A percentile compares a stretch with the other conserved stretches of the same genome.
phyloP scores from a whole-genome alignment of 2,329 filamentous ascomycete genomes.

The Ophiostoma ips region DNA sequence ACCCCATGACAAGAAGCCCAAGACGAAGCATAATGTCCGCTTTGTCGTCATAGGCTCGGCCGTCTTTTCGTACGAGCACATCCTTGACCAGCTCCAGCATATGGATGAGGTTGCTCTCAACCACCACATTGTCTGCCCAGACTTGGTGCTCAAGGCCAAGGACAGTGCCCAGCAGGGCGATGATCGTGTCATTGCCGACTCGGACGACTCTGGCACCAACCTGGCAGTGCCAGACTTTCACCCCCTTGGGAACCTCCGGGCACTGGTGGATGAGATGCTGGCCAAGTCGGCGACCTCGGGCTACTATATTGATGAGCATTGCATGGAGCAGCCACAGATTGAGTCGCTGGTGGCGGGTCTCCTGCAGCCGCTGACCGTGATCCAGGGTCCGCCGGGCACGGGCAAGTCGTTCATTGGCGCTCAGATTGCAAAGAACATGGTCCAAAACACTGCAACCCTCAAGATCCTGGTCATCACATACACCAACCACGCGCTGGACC shows the following conservation, averaged over 20 bases:
- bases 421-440: slow-evolving; percentile 40
- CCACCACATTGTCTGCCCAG: slow-evolving; percentile 26
- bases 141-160: not conserved
- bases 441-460: slow-evolving; percentile 27
- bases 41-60: slow-evolving; percentile 51
- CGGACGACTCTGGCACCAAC: not conserved
- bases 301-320: not conserved
- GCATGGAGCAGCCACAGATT: slow-evolving; percentile 32
- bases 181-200: not conserved
- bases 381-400: slow-evolving; percentile 34
- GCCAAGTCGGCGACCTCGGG: not conserved
- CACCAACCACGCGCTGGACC: slow-evolving; percentile 53
- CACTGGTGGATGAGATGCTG: not conserved
- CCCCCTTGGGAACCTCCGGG: not conserved
- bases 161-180: not conserved
- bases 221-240: not conserved
- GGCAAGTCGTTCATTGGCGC: slow-evolving; percentile 66
- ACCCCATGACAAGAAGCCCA: not conserved
- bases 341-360: slow-evolving; percentile 29
- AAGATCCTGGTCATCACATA: slow-evolving; percentile 52
- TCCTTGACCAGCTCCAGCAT: slow-evolving; percentile 44
- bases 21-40: slow-evolving; percentile 15
- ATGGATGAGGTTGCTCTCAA: slow-evolving; percentile 42
- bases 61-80: slow-evolving; percentile 55
- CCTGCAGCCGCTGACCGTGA: slow-evolving; percentile 2